Conservation (phyloP, 129 eudicot species). For the Dittrichia graveolens region DNA sequence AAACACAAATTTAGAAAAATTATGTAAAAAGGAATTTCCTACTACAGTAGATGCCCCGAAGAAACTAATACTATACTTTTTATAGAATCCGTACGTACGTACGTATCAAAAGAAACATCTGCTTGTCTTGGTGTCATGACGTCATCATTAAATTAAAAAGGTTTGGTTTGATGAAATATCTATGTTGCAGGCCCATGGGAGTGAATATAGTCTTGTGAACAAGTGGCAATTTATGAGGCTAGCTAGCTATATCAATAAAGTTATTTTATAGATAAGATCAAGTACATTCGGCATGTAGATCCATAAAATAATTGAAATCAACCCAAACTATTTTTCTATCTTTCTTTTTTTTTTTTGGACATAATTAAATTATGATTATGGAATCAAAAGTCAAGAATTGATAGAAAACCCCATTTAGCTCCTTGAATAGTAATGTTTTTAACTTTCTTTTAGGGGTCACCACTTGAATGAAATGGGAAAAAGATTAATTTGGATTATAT, state of each 20-base stretch:
- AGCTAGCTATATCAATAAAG: background rate
- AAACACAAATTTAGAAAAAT: too few relatives aligned
- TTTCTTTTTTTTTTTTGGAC: too few relatives aligned
- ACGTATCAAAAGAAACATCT: too few relatives aligned
- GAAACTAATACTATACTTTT: background rate
- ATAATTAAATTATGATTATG: too few relatives aligned
- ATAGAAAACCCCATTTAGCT: background rate
- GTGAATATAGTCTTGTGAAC: constrained; percentile 7
- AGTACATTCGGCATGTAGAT: constrained; percentile 19
- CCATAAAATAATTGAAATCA: background rate
- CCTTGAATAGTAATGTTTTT: background rate
- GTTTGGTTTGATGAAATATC: constrained; percentile 18
- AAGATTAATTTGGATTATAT: background rate
- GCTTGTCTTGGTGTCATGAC: background rate
- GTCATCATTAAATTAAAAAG: constrained; percentile 15
- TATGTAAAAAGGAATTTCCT: too few relatives aligned
- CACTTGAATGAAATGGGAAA: constrained; percentile 17
- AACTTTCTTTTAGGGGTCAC: too few relatives aligned
- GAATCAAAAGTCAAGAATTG: background rate
- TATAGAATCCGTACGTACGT: background rate
- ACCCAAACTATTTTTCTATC: too few relatives aligned
- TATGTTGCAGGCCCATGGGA: background rate
- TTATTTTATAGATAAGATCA: constrained; percentile 22
- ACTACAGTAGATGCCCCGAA: too few relatives aligned
- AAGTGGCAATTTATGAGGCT: constrained; percentile 15